These are phyloP conservation scores for Hymenoscyphus fructigenus DNA, from an alignment of 2,329 filamentous ascomycete species.

Conservation along the genomic window DNA sequence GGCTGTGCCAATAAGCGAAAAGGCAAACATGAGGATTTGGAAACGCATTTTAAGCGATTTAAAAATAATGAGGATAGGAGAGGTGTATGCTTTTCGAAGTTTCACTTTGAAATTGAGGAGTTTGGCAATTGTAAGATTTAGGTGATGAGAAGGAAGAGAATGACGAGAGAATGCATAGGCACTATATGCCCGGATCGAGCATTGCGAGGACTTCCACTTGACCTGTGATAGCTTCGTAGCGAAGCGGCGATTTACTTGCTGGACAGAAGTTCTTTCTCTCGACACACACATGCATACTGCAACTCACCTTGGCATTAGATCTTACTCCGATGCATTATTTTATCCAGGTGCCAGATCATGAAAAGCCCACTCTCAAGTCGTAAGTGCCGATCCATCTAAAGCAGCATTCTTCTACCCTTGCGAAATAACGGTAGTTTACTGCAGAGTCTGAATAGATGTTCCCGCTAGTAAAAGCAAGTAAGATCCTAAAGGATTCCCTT, in stretches of 20 bases:
- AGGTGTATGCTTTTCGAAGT: background rate
- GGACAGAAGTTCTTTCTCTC: background rate
- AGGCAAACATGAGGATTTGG: background rate
- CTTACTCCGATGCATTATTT: background rate
- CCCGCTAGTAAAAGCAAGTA: background rate
- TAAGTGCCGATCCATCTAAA: background rate
- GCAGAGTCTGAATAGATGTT: background rate
- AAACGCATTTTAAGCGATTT: background rate
- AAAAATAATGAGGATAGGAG: background rate
- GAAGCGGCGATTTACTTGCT: background rate
- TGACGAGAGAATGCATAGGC: background rate
- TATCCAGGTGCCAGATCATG: background rate
- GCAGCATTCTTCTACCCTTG: conserved; percentile 1
- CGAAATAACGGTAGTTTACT: background rate
- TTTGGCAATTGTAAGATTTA: background rate
- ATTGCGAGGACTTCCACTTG: background rate
- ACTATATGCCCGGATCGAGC: conserved; percentile 1
- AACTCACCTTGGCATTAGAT: background rate
- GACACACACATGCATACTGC: conserved; percentile 4
- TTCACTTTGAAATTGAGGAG: background rate
- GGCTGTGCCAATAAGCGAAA: conserved; percentile 1
- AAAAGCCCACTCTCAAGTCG: background rate
- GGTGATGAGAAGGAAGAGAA: background rate
- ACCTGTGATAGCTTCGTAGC: background rate
- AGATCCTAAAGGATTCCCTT: background rate